Percentiles rank a stretch among this genome's conserved stretches.
Evolutionary conservation across 768 basidiomycete species (phyloP).

Genomic region (Tricholoma flavovirens): DNA sequence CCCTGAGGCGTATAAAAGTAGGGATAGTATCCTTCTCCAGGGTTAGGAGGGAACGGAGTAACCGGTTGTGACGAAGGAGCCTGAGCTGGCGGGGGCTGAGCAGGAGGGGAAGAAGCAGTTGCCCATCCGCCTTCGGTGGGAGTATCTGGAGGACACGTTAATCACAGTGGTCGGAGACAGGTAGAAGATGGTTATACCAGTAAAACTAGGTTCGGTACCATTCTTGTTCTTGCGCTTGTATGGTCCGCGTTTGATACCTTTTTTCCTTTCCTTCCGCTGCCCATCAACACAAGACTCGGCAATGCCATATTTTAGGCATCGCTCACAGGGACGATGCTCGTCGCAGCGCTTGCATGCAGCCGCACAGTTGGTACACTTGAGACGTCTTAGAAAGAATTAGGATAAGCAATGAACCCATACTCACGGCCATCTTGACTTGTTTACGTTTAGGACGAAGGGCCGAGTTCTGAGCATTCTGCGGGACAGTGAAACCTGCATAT

Average conservation of each 20-base stretch:
- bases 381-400: neutral
- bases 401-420: slow-evolving; percentile 11
- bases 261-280: slow-evolving; percentile 89
- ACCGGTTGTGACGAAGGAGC: slow-evolving; percentile 26
- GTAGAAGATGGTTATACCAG: neutral
- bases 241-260: slow-evolving; percentile 82
- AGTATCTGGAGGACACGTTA: slow-evolving; percentile 4
- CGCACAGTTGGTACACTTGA: slow-evolving; percentile 77
- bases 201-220: neutral
- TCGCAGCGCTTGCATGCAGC: slow-evolving; percentile 87
- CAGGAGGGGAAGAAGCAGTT: neutral
- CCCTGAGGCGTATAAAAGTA: slow-evolving; percentile 31
- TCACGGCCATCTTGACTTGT: slow-evolving; percentile 82
- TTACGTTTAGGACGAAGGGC: slow-evolving; percentile 62
- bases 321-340: slow-evolving; percentile 81
- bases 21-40: slow-evolving; percentile 35
- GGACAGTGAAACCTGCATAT: slow-evolving; percentile 12
- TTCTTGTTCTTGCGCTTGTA: slow-evolving; percentile 62
- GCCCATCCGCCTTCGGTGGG: slow-evolving; percentile 24
- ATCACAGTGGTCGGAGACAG: neutral
- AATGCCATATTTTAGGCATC: slow-evolving; percentile 86
- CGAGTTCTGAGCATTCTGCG: slow-evolving; percentile 20
- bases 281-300: slow-evolving; percentile 78
- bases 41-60: slow-evolving; percentile 19
- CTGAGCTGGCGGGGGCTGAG: slow-evolving; percentile 7